Conservation (phyloP, 305 asterid species). For the Fraxinus velutina region DNA sequence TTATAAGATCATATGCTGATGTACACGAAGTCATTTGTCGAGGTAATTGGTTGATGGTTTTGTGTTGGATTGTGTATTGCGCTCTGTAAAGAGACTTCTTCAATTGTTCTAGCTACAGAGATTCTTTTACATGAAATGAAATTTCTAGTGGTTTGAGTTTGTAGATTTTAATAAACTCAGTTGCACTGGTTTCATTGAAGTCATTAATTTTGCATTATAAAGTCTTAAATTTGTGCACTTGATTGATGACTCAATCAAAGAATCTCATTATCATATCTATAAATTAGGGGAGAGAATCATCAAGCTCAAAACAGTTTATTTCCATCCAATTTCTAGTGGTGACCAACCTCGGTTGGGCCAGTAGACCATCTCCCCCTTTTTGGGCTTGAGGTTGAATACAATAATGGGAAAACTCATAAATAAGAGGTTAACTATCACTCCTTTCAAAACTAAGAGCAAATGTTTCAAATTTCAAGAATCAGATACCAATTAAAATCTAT, state of each 20-base stretch:
- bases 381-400: too few relatives aligned
- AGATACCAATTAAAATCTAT: too few relatives aligned
- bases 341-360: too few relatives aligned
- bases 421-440: too few relatives aligned
- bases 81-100: neutral
- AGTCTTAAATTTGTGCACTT: neutral
- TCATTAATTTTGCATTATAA: too few relatives aligned
- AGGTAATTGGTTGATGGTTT: neutral
- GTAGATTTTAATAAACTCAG: neutral
- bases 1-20: neutral
- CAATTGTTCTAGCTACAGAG: neutral
- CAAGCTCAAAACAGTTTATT: neutral
- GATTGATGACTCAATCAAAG: neutral
- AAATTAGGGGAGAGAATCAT: neutral
- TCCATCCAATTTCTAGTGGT: neutral
- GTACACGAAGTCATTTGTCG: neutral
- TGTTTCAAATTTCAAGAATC: too few relatives aligned
- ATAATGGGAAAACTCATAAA: too few relatives aligned
- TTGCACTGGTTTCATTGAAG: neutral
- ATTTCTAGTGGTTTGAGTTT: neutral
- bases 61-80: neutral
- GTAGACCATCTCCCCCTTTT: too few relatives aligned
- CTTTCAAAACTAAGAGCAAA: too few relatives aligned
- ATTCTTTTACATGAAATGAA: neutral
- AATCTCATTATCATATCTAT: neutral